Conservation (phyloP, 2,329 filamentous ascomycete genomes). For the Aureobasidium leucospermi region DNA sequence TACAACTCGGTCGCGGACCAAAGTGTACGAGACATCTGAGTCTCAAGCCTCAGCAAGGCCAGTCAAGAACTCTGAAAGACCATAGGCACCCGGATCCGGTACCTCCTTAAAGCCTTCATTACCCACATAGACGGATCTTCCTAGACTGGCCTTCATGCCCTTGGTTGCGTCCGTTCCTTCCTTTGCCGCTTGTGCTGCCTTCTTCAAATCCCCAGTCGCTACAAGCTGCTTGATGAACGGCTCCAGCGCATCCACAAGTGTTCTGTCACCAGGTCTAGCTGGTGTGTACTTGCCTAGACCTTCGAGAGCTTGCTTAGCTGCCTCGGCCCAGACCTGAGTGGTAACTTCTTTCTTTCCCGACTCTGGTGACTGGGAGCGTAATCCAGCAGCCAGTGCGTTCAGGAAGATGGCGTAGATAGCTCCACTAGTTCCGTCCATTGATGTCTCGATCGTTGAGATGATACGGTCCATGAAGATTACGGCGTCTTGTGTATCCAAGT, state of each 20-base stretch:
- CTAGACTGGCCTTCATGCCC: conserved; percentile 84
- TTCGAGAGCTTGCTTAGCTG: conserved; percentile 62
- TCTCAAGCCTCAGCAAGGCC: conserved; percentile 53
- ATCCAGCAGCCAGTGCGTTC: conserved; percentile 69
- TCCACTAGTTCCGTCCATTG: conserved; percentile 70
- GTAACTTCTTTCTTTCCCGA: conserved; percentile 26
- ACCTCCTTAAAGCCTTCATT: conserved; percentile 65
- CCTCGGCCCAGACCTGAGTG: conserved; percentile 53
- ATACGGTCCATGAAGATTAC: conserved; percentile 54
- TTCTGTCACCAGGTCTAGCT: conserved; percentile 80
- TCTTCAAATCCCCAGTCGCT: conserved; percentile 56
- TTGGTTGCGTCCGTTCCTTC: conserved; percentile 77
- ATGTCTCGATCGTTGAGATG: conserved; percentile 57
- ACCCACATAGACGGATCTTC: conserved; percentile 75
- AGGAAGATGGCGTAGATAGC: conserved; percentile 83
- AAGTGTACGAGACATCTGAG: not conserved
- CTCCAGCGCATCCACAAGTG: conserved; percentile 78
- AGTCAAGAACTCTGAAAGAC: conserved; percentile 76
- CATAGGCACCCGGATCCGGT: conserved; percentile 66
- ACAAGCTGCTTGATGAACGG: conserved; percentile 74
- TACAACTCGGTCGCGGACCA: not conserved
- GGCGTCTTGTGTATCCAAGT: conserved; percentile 45
- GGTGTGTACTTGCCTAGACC: conserved; percentile 79
- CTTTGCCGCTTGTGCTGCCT: conserved; percentile 68
- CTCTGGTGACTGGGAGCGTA: conserved; percentile 47